Conservation (phyloP, 208 protist species). For the Crithidia acanthocephali region DNA sequence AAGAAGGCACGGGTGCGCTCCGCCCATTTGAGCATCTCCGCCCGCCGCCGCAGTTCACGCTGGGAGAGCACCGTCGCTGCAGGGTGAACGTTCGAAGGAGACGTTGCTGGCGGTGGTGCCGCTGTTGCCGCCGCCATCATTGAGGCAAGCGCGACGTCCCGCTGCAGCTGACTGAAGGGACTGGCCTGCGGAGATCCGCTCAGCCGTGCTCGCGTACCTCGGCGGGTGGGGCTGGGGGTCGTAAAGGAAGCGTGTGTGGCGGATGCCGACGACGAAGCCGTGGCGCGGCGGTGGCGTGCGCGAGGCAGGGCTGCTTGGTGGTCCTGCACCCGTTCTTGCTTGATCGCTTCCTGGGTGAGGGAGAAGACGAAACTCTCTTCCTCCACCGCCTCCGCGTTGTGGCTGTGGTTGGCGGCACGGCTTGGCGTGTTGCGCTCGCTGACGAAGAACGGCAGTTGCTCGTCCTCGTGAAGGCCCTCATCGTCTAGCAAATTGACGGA, state of each 20-base stretch:
- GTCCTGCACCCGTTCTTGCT: conserved; percentile 32
- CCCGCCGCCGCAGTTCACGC: conserved; percentile 29
- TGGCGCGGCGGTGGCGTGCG: conserved; percentile 4
- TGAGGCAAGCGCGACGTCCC: conserved; percentile 17
- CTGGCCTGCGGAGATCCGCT: conserved; percentile 18
- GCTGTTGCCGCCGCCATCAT: not conserved
- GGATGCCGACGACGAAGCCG: not conserved
- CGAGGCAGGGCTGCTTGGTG: conserved; percentile 17
- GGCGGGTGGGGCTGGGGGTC: conserved; percentile 8
- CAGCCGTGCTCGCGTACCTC: not conserved
- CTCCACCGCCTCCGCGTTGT: not conserved
- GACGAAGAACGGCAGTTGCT: conserved; percentile 26
- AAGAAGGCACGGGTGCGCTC: conserved; percentile 62
- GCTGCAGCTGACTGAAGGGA: conserved; percentile 40
- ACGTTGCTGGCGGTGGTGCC: not conserved
- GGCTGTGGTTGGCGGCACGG: not conserved
- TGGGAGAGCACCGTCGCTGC: conserved; percentile 15
- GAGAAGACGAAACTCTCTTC: conserved; percentile 21
- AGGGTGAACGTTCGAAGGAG: not conserved
- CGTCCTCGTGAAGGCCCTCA: conserved; percentile 34
- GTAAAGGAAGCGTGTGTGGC: not conserved
- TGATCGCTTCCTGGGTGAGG: conserved; percentile 39
- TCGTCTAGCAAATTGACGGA: conserved; percentile 40
- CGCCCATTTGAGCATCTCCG: conserved; percentile 52
- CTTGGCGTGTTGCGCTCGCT: not conserved